Evolutionary conservation across 805 yeast species (phyloP).

Genomic region (Sungouiozyma ichnusensis): DNA sequence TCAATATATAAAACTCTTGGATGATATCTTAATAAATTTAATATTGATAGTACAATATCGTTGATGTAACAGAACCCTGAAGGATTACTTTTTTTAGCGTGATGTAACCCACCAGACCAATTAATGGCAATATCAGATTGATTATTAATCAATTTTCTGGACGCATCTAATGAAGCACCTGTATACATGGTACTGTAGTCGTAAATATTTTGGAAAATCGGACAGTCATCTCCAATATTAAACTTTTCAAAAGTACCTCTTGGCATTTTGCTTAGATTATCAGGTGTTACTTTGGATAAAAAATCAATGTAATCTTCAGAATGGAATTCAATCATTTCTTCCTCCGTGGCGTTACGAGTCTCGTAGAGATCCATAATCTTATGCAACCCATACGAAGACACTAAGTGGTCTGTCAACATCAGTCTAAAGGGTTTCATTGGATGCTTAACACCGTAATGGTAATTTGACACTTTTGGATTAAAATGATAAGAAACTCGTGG

Average conservation of each 20-base stretch:
- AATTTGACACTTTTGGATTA: slow-evolving; percentile 68
- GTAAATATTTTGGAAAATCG: slow-evolving; percentile 69
- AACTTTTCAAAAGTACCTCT: slow-evolving; percentile 45
- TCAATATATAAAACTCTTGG: slow-evolving; percentile 83
- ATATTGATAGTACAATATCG: slow-evolving; percentile 78
- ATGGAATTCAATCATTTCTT: slow-evolving; percentile 75
- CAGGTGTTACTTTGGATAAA: slow-evolving; percentile 67
- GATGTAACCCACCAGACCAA: slow-evolving; percentile 91
- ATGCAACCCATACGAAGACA: slow-evolving; percentile 73
- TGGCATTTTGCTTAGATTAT: slow-evolving; percentile 46
- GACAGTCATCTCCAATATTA: slow-evolving; percentile 94
- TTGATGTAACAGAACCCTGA: slow-evolving; percentile 86
- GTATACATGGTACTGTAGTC: slow-evolving; percentile 73
- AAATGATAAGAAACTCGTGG: slow-evolving; percentile 79
- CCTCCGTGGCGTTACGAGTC: slow-evolving; percentile 72
- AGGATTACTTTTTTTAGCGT: slow-evolving; percentile 83
- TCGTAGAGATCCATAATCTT: slow-evolving; percentile 83
- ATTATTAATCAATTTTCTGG: slow-evolving; percentile 68
- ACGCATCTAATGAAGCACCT: slow-evolving; percentile 87
- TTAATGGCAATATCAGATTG: slow-evolving; percentile 87
- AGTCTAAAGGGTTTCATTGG: slow-evolving; percentile 98
- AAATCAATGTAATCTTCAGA: slow-evolving; percentile 79
- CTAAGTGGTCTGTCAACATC: slow-evolving; percentile 87
- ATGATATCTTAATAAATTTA: slow-evolving; percentile 68
- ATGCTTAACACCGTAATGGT: slow-evolving; percentile 86